Percentiles rank a stretch among this genome's conserved stretches.
Conservation (phyloP, 441 rosid species). For the Mallotus japonicus region DNA sequence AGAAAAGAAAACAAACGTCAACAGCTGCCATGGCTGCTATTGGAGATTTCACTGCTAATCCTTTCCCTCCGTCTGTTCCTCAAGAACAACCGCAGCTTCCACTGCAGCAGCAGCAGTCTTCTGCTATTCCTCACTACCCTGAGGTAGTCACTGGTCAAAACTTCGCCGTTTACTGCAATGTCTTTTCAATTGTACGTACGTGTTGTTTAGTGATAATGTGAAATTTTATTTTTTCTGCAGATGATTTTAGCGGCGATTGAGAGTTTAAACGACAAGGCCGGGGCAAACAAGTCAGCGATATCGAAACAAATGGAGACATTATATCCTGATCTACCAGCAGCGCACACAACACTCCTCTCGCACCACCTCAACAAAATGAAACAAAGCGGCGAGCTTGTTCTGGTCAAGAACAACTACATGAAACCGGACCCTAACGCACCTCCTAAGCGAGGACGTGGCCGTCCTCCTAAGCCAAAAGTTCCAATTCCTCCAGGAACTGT, state of each 20-base stretch:
- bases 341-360: slow-evolving; percentile 52
- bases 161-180: no score
- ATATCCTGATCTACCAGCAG: slow-evolving; percentile 47
- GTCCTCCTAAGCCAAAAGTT: slow-evolving; percentile 61
- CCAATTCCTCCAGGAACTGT: slow-evolving; percentile 34
- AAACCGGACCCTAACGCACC: slow-evolving; percentile 62
- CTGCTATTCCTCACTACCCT: slow-evolving; percentile 34
- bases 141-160: slow-evolving; percentile 28
- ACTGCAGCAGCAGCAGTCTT: slow-evolving; percentile 2
- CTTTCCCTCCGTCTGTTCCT: neutral
- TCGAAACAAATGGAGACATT: slow-evolving; percentile 54
- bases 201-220: neutral
- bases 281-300: slow-evolving; percentile 57
- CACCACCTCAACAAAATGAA: slow-evolving; percentile 66
- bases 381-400: slow-evolving; percentile 48
- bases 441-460: slow-evolving; percentile 81
- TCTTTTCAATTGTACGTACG: no score
- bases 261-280: slow-evolving; percentile 42
- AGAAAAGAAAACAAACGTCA: neutral
- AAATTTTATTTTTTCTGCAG: slow-evolving; percentile 21
- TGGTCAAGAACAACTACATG: slow-evolving; percentile 64
- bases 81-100: slow-evolving; percentile 9
- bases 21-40: slow-evolving; percentile 18
- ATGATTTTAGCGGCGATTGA: slow-evolving; percentile 75
- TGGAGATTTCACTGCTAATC: slow-evolving; percentile 20